These are phyloP conservation scores for Diddensiella caesifluorescens DNA, from an alignment of 805 yeast species.

Conservation along the genomic window DNA sequence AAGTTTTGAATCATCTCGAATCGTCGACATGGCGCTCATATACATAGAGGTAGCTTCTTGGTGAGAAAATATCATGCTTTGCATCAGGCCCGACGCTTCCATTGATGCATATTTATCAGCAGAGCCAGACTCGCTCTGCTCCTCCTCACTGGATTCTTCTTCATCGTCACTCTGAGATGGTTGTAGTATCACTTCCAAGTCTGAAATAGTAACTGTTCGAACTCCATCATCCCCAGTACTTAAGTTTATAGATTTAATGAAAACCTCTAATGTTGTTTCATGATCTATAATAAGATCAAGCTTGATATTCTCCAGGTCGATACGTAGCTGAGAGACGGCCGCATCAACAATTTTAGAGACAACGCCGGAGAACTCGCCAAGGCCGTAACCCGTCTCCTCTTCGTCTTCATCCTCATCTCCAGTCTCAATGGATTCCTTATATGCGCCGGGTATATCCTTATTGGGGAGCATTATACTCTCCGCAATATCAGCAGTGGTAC, in stretches of 20 bases:
- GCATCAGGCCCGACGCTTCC: slow-evolving; percentile 17
- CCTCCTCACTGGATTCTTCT: slow-evolving; percentile 7
- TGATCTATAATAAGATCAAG: slow-evolving; percentile 22
- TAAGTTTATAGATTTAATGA: slow-evolving; percentile 3
- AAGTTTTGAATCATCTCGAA: slow-evolving; percentile 28
- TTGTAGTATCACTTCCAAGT: slow-evolving; percentile 5
- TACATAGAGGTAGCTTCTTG: slow-evolving; percentile 67
- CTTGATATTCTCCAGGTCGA: slow-evolving; percentile 19
- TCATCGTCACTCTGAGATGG: neutral
- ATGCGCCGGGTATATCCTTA: neutral
- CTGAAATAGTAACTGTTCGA: slow-evolving; percentile 4
- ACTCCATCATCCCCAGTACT: slow-evolving; percentile 8
- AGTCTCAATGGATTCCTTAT: slow-evolving; percentile 12
- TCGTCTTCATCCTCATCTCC: slow-evolving; percentile 17
- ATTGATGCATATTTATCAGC: slow-evolving; percentile 16
- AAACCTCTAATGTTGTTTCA: slow-evolving; percentile 11
- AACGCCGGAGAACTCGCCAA: slow-evolving; percentile 29
- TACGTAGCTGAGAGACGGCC: slow-evolving; percentile 31
- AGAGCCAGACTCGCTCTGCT: slow-evolving; percentile 9
- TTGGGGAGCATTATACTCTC: slow-evolving; percentile 41
- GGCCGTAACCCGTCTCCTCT: slow-evolving; percentile 26
- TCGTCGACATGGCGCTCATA: slow-evolving; percentile 71
- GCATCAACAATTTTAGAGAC: slow-evolving; percentile 36
- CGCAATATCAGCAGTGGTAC: slow-evolving; percentile 72
- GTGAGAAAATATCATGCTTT: slow-evolving; percentile 60